Evolutionary conservation across 306 rosid species (phyloP).

Genomic region (Glycyrrhiza uralensis): DNA sequence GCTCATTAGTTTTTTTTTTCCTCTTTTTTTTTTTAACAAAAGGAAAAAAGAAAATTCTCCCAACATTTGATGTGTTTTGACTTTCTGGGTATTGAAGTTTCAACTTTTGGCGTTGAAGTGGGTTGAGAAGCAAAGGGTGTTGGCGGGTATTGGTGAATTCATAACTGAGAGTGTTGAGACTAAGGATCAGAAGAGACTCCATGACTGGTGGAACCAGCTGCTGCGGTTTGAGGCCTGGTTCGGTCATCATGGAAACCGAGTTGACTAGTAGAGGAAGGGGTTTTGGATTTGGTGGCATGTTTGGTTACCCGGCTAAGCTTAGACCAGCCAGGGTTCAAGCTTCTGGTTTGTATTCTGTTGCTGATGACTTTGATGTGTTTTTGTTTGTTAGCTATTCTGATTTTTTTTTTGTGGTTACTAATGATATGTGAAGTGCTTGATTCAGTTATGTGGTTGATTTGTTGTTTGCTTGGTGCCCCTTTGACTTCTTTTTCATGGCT

Average conservation of each 20-base stretch:
- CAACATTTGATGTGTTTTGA: slow-evolving; percentile 20
- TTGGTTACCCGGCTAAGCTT: slow-evolving; percentile 49
- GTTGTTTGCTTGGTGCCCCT: not conserved
- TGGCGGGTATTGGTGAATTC: slow-evolving; percentile 29
- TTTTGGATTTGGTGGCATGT: slow-evolving; percentile 42
- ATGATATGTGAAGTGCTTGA: not conserved
- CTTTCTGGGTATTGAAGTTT: slow-evolving; percentile 22
- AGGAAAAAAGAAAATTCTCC: not conserved
- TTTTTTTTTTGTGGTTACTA: not conserved
- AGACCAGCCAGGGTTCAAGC: slow-evolving; percentile 60
- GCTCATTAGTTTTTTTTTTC: not conserved
- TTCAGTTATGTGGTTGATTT: not conserved
- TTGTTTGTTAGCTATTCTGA: not conserved
- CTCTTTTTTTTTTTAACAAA: too few relatives aligned
- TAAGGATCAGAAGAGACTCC: slow-evolving; percentile 24
- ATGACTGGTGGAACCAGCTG: slow-evolving; percentile 41
- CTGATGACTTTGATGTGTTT: not conserved
- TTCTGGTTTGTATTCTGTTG: slow-evolving; percentile 51
- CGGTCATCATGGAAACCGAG: slow-evolving; percentile 53
- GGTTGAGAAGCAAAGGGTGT: slow-evolving; percentile 36
- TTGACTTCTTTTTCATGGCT: not conserved
- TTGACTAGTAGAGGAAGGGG: slow-evolving; percentile 37
- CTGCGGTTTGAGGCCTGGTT: slow-evolving; percentile 49
- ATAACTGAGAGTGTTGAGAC: slow-evolving; percentile 4
- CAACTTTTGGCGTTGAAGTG: slow-evolving; percentile 36